Evolutionary conservation across 2,329 filamentous ascomycete genomes (phyloP), one percentile per base, ranked within the genome.

Genomic region (Cercospora sojina): DNA sequence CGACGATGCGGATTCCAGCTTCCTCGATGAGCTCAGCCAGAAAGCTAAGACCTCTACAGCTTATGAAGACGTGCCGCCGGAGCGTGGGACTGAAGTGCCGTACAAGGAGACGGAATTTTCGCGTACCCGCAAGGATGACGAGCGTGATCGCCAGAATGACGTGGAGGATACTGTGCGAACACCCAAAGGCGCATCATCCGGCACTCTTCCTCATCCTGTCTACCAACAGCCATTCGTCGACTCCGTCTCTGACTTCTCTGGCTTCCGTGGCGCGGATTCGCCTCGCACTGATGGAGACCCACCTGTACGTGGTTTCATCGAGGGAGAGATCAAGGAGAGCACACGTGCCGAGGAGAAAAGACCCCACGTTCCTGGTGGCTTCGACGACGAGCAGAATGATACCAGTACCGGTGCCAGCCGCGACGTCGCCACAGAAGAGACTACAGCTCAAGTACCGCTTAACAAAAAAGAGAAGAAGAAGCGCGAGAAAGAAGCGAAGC

Each of bases 311-410:
- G 78, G 77, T 18, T 79, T 80, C 68, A 75, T 81, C 16, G 77
- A 74, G 72, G 81, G 83, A 13, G 81, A 83, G 41, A 71, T 79
- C 1, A 80, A 81, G 18, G 88, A 88, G 3, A 85, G 87, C 3
- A 88, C 89, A 72, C 85, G 85, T 8, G 69, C 79, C 10, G 82
- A 80, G 67, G 81, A 83, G n/a, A 79, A 80, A 59, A 72, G 74
- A 20, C 74, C 82, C 51, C 83, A 86, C 64, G 86, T 90, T 77
- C 88, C 89, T 25, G 90, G 89, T 20, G 80, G 84, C 9, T 93
- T 90, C 67, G 75, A 75, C 23, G 76, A 81, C 49, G 80, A 72
- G 8, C 47, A 65, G 35, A 62, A 67, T 38, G 32, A 31, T 9
- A 18, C 31, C 12, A 20, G 23, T 13, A 27, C 64, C 5, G 61